These are phyloP conservation scores for Fraxinus ornus DNA, from an alignment of 305 asterid genomes.

Conservation along the genomic window DNA sequence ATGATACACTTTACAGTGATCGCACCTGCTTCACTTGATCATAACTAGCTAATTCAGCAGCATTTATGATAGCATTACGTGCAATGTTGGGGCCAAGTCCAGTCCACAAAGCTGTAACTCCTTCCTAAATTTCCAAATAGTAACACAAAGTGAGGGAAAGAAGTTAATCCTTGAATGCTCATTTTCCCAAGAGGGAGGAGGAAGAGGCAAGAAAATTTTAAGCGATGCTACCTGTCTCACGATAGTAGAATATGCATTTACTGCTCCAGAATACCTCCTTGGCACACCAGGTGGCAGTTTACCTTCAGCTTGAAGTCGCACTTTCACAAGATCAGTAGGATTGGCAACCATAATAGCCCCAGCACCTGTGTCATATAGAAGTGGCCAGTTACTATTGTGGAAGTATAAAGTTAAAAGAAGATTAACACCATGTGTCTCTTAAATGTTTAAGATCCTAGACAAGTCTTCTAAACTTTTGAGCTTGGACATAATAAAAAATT, in stretches of 20 bases:
- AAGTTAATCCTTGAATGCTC: neutral
- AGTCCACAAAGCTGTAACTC: slow-evolving; percentile 44
- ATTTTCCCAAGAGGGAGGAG: neutral
- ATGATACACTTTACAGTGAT: neutral
- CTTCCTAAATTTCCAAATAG: slow-evolving; percentile 33
- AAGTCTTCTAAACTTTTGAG: neutral
- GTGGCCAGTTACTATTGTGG: neutral
- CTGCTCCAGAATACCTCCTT: slow-evolving; percentile 43
- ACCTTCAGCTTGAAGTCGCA: slow-evolving; percentile 53
- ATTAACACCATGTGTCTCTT: neutral
- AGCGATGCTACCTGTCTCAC: slow-evolving; percentile 35
- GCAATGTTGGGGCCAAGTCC: slow-evolving; percentile 53
- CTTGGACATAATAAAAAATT: neutral
- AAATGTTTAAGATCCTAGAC: neutral
- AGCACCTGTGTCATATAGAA: slow-evolving; percentile 33
- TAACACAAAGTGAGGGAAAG: neutral
- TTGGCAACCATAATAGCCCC: slow-evolving; percentile 45
- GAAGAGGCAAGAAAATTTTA: neutral
- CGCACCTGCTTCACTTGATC: slow-evolving; percentile 50
- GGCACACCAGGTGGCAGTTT: slow-evolving; percentile 36
- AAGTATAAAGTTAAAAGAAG: neutral
- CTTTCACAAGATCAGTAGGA: slow-evolving; percentile 58
- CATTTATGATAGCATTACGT: slow-evolving; percentile 52
- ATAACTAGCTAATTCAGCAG: slow-evolving; percentile 53
- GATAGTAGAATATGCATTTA: slow-evolving; percentile 45